Percentiles rank a stretch among this genome's conserved stretches.
phyloP scores from a whole-genome alignment of 2,329 filamentous ascomycete species.

The Epichloe baconii region DNA sequence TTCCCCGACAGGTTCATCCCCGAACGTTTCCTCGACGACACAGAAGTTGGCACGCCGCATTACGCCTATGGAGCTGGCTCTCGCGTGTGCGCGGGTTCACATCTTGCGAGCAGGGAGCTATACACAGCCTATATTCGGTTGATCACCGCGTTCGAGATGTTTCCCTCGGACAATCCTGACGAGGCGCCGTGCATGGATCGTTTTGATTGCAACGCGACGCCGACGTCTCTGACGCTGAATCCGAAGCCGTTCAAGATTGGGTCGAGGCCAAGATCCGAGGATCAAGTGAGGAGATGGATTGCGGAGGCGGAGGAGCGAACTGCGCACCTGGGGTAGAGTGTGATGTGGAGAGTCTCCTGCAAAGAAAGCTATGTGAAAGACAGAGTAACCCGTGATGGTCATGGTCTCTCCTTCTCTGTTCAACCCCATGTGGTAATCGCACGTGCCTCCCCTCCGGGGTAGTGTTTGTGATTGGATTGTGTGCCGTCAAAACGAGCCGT shows the following conservation, averaged over 20 bases:
- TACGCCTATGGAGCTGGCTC: conserved; percentile 50
- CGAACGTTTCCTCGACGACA: conserved; percentile 52
- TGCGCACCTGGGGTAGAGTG: conserved; percentile 18
- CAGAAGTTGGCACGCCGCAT: conserved; percentile 43
- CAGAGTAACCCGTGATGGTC: too few species aligned
- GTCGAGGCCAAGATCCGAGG: conserved; percentile 34
- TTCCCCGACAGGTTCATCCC: conserved; percentile 50
- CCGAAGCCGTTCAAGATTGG: conserved; percentile 51
- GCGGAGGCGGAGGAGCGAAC: conserved; percentile 37
- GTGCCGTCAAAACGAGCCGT: too few species aligned
- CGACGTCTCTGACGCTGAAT: conserved; percentile 46
- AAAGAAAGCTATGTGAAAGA: too few species aligned
- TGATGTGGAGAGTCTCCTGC: too few species aligned
- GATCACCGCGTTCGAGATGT: conserved; percentile 44
- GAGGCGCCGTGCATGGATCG: conserved; percentile 42
- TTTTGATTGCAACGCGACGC: conserved; percentile 42
- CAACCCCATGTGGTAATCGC: too few species aligned
- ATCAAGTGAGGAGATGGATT: conserved; percentile 37
- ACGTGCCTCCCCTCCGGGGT: too few species aligned
- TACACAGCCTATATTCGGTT: conserved; percentile 47
- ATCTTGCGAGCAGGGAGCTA: conserved; percentile 50
- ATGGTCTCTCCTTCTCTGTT: too few species aligned
- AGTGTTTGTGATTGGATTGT: too few species aligned
- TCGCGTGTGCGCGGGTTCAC: conserved; percentile 50
- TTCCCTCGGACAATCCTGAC: conserved; percentile 28